A percentile compares a stretch with the other conserved stretches of the same genome.
phyloP scores from a whole-genome alignment of 371 early-diverging fungal genomes.

The Hamiltosporidium tvaerminnensis region DNA sequence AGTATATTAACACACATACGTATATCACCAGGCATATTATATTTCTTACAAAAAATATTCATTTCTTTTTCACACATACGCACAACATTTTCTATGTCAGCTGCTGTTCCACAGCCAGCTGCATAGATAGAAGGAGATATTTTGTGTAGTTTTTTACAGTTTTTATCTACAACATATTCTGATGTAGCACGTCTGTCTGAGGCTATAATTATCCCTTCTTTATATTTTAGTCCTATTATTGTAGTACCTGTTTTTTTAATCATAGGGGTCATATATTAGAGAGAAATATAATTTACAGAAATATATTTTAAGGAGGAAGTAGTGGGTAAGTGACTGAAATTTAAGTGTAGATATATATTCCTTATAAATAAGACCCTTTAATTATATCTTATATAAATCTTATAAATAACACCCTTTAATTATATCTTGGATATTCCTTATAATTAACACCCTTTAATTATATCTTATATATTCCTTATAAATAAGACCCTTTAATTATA shows the following conservation, averaged over 20 bases:
- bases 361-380: too few species aligned
- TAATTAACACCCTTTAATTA: too few species aligned
- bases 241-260: conserved; percentile 50
- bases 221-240: conserved; percentile 33
- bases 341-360: too few species aligned
- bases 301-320: too few species aligned
- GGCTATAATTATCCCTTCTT: conserved; percentile 45
- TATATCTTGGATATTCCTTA: too few species aligned
- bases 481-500: too few species aligned
- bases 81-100: conserved; percentile 45
- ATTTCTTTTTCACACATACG: conserved; percentile 31
- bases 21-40: conserved; percentile 26
- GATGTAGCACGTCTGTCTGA: conserved; percentile 52
- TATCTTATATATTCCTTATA: too few species aligned
- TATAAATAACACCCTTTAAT: too few species aligned
- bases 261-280: neutral
- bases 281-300: too few species aligned
- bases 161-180: conserved; percentile 50
- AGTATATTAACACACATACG: conserved; percentile 32
- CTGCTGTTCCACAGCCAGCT: conserved; percentile 54
- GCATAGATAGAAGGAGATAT: conserved; percentile 50
- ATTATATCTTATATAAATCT: too few species aligned
- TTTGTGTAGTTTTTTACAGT: conserved; percentile 48
- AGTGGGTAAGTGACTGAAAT: too few species aligned
- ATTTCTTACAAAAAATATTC: conserved; percentile 30